Evolutionary conservation across 1,284 basidiomycete species (phyloP), one percentile per base, ranked within the genome.

Genomic region (Earliella scabrosa): DNA sequence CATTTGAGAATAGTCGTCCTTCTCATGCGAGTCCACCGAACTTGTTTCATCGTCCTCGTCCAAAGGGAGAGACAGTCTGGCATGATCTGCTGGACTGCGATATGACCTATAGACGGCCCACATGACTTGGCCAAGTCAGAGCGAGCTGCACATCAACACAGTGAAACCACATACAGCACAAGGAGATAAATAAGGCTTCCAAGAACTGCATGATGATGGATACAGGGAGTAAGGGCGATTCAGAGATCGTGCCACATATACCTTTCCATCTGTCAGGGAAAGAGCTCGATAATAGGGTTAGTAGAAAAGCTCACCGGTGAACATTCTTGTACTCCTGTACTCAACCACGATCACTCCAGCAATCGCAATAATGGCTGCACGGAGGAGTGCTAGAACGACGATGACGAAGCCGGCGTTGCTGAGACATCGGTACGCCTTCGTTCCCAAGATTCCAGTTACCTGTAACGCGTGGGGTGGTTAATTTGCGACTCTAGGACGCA

Each of bases 381-480:
- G 79, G 29, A 85, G 72, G 11, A 77, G 43, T 6, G 66, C 63
- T 43, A 86, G 62, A 8, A 76, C 61, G 10, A 73, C 62, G 18
- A 82, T 72, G 36, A 88, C 79, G 54, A 82, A 61, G 24, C 76
- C 75, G n/a, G 82, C 80, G 58, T 82, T 80, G 64, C 82, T 78
- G 56, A 87, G 71, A 64, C 85, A 87, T 60, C 80, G 81, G 63
- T 87, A 89, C 5, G 83, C 85, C 67, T 89, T 89, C 61, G 83
- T 72, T 6, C 86, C 86, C 39, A 87, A 72, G 38, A 88, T 82
- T 29, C 85, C 85, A 0, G 83, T 80, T 44, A 87, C 78, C 86
- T 88, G 59, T n/a, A 32, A n/a, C n/a, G n/a, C n/a, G n/a, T n/a
- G n/a, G 21, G 47, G 39, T 43, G 13, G 41, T 58, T 16, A 52